These are phyloP conservation scores for Thraustochytrium sp. DNA, from an alignment of 352 stramenopile species.

Conservation along the genomic window DNA sequence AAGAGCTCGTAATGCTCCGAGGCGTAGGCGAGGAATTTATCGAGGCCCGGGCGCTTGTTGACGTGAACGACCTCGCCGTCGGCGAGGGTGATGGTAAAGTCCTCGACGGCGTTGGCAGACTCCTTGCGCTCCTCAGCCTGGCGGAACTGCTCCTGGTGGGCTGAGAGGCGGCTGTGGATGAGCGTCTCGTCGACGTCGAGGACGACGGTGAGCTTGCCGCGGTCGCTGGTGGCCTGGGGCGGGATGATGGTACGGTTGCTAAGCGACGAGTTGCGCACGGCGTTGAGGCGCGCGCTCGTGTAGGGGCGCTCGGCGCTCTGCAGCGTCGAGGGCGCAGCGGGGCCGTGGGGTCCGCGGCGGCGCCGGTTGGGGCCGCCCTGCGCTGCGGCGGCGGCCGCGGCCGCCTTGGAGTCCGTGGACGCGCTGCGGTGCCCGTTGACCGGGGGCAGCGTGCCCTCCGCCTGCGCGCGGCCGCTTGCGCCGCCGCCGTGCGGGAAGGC, in stretches of 20 bases:
- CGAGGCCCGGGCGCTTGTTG: constrained; percentile 82
- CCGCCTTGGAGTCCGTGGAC: not conserved
- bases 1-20: constrained; percentile 95
- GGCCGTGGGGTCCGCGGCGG: not conserved
- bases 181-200: constrained; percentile 96
- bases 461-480: not conserved
- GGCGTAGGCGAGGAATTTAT: constrained; percentile 92
- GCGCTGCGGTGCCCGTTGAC: constrained; percentile 4
- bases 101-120: constrained; percentile 72
- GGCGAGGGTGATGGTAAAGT: constrained; percentile 94
- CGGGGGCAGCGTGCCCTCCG: not conserved
- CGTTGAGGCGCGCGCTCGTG: constrained; percentile 27
- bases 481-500: not conserved
- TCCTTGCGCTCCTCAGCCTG: constrained; percentile 54
- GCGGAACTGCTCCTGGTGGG: constrained; percentile 71
- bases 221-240: constrained; percentile 51
- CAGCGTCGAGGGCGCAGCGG: not conserved
- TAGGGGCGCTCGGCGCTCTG: not conserved
- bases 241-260: constrained; percentile 8
- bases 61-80: constrained; percentile 79
- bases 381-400: not conserved
- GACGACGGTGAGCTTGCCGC: constrained; percentile 77
- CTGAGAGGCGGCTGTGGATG: constrained; percentile 66
- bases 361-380: not conserved
- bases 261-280: constrained; percentile 28